phyloP scores from a whole-genome alignment of 2,329 filamentous ascomycete species.

The Penicillium sumatraense region DNA sequence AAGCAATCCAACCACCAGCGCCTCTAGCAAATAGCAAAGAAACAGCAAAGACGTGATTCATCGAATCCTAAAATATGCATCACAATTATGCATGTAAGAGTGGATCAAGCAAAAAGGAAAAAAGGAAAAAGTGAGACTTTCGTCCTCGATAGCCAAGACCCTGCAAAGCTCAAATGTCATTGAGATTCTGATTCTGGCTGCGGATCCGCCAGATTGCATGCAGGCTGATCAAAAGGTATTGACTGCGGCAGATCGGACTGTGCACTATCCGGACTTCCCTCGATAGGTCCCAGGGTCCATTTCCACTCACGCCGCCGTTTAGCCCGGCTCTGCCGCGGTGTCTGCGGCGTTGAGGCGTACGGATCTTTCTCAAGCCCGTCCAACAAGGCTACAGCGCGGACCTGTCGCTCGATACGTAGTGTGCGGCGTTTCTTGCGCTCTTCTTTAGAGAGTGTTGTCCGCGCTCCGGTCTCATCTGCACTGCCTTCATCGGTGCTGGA shows the following conservation, averaged over 20 bases:
- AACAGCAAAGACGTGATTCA: constrained; percentile 23
- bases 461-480: constrained; percentile 11
- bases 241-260: neutral
- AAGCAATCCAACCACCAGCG: constrained; percentile 14
- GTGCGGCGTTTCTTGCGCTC: constrained; percentile 46
- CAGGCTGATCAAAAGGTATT: neutral
- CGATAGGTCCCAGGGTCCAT: constrained; percentile 59
- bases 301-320: constrained; percentile 61
- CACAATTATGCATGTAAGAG: constrained; percentile 3
- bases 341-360: constrained; percentile 53
- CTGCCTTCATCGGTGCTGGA: constrained; percentile 39
- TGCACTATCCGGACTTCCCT: constrained; percentile 14
- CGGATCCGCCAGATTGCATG: neutral
- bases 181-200: constrained; percentile 6
- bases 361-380: constrained; percentile 53
- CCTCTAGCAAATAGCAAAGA: constrained; percentile 17
- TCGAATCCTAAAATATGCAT: constrained; percentile 17
- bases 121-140: too few relatives aligned
- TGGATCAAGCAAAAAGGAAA: too few relatives aligned
- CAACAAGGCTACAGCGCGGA: constrained; percentile 45
- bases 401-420: constrained; percentile 38
- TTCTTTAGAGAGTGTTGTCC: constrained; percentile 15
- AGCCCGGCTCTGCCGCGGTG: constrained; percentile 57
- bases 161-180: too few relatives aligned
- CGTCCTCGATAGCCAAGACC: too few relatives aligned